Percentiles rank a stretch among this genome's conserved stretches.
These are phyloP conservation scores for Heteromeles arbutifolia DNA, from an alignment of 306 rosid genomes.

Conservation along the genomic window DNA sequence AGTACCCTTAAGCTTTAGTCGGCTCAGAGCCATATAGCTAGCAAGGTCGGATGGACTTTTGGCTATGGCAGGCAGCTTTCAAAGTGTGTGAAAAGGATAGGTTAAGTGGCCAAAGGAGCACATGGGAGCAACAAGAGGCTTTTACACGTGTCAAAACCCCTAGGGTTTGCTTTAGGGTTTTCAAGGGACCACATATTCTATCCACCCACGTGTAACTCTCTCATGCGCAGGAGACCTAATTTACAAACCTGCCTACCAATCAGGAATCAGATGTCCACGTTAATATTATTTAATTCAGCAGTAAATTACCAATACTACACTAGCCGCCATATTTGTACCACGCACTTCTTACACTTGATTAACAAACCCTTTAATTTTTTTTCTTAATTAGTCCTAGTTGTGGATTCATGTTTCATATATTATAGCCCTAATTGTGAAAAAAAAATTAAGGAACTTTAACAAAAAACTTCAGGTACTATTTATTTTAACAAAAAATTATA, in stretches of 20 bases:
- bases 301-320: background rate
- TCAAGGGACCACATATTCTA: conserved; percentile 48
- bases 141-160: conserved; percentile 63
- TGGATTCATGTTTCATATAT: background rate
- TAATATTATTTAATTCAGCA: background rate
- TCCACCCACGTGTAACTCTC: conserved; percentile 38
- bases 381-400: background rate
- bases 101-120: conserved; percentile 26
- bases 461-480: too few species aligned
- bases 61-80: background rate
- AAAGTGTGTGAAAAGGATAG: conserved; percentile 10
- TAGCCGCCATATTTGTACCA: conserved; percentile 38
- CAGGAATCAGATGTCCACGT: background rate
- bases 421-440: background rate
- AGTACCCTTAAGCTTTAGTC: background rate
- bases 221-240: background rate
- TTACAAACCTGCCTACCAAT: conserved; percentile 23
- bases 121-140: conserved; percentile 48
- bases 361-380: background rate
- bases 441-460: too few species aligned
- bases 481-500: too few species aligned
- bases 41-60: background rate
- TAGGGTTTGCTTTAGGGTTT: background rate
- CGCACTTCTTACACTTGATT: background rate
- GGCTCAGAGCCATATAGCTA: background rate